A percentile compares a stretch with the other conserved stretches of the same genome.
phyloP scores from a whole-genome alignment of 192 early-diverging fungal genomes.

The Coemansia sp. region DNA sequence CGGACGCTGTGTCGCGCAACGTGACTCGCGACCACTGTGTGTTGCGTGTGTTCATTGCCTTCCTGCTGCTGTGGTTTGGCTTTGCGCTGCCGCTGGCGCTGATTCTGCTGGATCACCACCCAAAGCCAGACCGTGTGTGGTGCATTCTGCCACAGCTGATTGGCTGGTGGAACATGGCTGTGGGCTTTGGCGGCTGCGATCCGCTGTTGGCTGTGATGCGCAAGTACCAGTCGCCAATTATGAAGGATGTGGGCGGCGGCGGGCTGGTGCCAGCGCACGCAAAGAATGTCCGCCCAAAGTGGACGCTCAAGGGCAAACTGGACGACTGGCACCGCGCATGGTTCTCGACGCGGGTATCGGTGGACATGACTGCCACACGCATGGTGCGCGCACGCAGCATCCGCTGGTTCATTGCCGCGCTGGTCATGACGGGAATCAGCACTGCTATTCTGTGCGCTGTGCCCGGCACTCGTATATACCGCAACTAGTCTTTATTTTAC shows the following conservation, averaged over 20 bases:
- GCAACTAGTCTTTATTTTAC: constrained; percentile 7
- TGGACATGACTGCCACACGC: constrained; percentile 46
- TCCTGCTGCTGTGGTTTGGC: constrained; percentile 44
- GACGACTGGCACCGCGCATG: constrained; percentile 46
- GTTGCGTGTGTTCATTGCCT: constrained; percentile 47
- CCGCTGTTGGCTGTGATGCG: constrained; percentile 42
- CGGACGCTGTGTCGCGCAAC: constrained; percentile 51
- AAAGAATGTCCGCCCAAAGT: background rate
- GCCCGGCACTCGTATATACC: constrained; percentile 48
- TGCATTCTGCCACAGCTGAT: constrained; percentile 37
- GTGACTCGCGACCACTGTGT: constrained; percentile 52
- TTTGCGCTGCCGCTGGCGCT: constrained; percentile 51
- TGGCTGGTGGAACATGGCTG: constrained; percentile 55
- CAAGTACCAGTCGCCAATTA: constrained; percentile 49
- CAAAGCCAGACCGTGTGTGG: constrained; percentile 42
- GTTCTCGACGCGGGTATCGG: constrained; percentile 46
- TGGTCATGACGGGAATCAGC: constrained; percentile 48
- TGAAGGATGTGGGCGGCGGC: constrained; percentile 15
- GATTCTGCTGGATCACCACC: constrained; percentile 40
- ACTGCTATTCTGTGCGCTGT: constrained; percentile 49
- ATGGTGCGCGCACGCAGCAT: constrained; percentile 52
- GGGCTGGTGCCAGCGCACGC: background rate
- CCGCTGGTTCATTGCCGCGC: constrained; percentile 49
- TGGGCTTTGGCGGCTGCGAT: constrained; percentile 54
- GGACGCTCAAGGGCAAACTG: constrained; percentile 14